phyloP scores from a whole-genome alignment of 805 yeast genomes.

The Yarrowia hollandica region DNA sequence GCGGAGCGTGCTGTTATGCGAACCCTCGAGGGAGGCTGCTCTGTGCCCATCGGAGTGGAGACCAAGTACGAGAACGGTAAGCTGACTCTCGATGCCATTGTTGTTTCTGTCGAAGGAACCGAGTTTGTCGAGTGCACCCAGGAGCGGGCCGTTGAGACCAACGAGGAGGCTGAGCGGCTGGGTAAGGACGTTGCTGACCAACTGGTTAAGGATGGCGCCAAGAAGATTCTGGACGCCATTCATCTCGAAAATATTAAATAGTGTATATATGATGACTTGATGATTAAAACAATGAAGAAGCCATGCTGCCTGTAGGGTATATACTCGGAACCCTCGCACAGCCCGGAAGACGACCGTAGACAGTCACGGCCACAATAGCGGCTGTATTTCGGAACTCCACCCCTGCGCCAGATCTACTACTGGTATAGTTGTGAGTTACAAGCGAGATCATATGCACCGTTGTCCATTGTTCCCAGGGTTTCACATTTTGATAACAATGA shows the following conservation, averaged over 20 bases:
- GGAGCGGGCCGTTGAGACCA: conserved; percentile 45
- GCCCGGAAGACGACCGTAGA: no score
- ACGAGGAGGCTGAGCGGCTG: conserved; percentile 63
- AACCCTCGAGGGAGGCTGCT: conserved; percentile 93
- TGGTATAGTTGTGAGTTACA: no score
- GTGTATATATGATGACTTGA: conserved; percentile 18
- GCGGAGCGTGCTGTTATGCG: conserved; percentile 90
- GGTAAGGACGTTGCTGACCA: conserved; percentile 70
- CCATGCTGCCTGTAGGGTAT: neutral
- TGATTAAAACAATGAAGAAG: neutral
- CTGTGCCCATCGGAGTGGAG: conserved; percentile 93
- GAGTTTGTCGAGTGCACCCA: conserved; percentile 61
- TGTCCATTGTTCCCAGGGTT: neutral
- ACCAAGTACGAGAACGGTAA: conserved; percentile 51
- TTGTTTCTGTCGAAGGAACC: conserved; percentile 81
- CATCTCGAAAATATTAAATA: conserved; percentile 43
- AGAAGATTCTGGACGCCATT: conserved; percentile 73
- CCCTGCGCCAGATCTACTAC: neutral
- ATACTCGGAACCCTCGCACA: no score
- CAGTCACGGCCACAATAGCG: no score
- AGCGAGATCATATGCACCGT: neutral
- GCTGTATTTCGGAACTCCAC: neutral
- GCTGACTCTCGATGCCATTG: conserved; percentile 65
- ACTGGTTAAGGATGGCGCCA: conserved; percentile 77
- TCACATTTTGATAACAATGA: neutral